Percentiles rank a stretch among this genome's conserved stretches.
These are phyloP conservation scores for Xylaria sp. DNA, from an alignment of 2,329 filamentous ascomycete species.

Conservation along the genomic window DNA sequence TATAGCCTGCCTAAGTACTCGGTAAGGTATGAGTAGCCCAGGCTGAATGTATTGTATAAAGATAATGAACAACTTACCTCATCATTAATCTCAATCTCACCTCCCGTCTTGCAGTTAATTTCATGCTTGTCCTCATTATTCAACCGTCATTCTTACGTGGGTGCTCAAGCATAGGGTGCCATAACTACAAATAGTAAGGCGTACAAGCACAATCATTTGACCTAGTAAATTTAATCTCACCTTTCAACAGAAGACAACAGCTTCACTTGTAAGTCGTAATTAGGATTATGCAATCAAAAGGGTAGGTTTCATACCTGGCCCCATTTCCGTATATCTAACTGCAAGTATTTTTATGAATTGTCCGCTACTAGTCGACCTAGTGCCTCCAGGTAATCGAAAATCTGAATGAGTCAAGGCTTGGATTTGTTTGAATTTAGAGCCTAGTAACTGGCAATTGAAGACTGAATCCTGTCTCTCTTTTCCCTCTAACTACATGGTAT, in stretches of 20 bases:
- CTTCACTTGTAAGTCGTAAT: too few species aligned
- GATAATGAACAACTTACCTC: slow-evolving; percentile 4
- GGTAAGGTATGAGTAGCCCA: neutral
- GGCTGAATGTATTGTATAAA: neutral
- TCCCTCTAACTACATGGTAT: neutral
- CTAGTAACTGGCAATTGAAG: too few species aligned
- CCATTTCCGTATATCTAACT: neutral
- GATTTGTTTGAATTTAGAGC: too few species aligned
- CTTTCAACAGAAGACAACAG: neutral
- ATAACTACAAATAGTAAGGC: neutral
- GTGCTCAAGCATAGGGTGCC: neutral
- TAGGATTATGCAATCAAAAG: too few species aligned
- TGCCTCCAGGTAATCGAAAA: too few species aligned
- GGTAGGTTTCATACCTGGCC: neutral
- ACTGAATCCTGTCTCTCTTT: neutral
- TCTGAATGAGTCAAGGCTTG: too few species aligned
- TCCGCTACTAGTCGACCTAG: neutral
- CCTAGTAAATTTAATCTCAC: neutral
- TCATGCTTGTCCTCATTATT: neutral
- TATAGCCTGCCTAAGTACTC: neutral
- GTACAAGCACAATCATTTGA: neutral
- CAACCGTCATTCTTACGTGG: neutral
- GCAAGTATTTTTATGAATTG: neutral
- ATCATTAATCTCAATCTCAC: neutral
- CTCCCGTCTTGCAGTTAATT: neutral